These are phyloP conservation scores for Didymella segeticola DNA, from an alignment of 2,329 filamentous ascomycete species.

Conservation along the genomic window DNA sequence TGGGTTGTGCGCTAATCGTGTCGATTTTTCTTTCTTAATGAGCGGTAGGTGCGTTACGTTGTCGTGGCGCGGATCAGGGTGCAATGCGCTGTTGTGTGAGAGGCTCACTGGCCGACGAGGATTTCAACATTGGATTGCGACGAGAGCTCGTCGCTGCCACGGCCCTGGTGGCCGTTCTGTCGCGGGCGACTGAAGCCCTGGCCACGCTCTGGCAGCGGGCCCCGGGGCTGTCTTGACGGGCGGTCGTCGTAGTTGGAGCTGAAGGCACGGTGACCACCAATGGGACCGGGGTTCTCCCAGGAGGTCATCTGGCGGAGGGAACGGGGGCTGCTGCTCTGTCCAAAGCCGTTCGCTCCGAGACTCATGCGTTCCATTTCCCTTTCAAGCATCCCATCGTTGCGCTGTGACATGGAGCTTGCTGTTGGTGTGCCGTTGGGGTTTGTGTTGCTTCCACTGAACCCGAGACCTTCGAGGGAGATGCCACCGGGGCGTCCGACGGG, in stretches of 20 bases:
- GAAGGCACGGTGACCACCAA: slow-evolving; percentile 69
- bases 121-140: slow-evolving; percentile 67
- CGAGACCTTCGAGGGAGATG: slow-evolving; percentile 51
- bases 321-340: slow-evolving; percentile 61
- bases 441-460: slow-evolving; percentile 64
- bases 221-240: slow-evolving; percentile 67
- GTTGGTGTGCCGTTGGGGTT: slow-evolving; percentile 72
- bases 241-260: slow-evolving; percentile 66
- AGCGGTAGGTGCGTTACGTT: slow-evolving; percentile 28
- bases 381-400: slow-evolving; percentile 66
- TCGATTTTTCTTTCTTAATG: slow-evolving; percentile 29
- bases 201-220: slow-evolving; percentile 66
- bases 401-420: slow-evolving; percentile 57
- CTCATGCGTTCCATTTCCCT: slow-evolving; percentile 68
- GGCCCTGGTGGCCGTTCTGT: slow-evolving; percentile 67
- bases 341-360: slow-evolving; percentile 56
- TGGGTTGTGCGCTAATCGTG: slow-evolving; percentile 32
- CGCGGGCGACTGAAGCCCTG: slow-evolving; percentile 62
- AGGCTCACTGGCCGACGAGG: slow-evolving; percentile 64
- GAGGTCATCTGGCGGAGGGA: slow-evolving; percentile 66
- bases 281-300: slow-evolving; percentile 66
- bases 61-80: slow-evolving; percentile 17
- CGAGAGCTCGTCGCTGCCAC: slow-evolving; percentile 69
- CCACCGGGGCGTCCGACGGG: slow-evolving; percentile 70
- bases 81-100: slow-evolving; percentile 8